phyloP scores from a whole-genome alignment of 2,329 filamentous ascomycete species.

The Acrocalymma vagum region DNA sequence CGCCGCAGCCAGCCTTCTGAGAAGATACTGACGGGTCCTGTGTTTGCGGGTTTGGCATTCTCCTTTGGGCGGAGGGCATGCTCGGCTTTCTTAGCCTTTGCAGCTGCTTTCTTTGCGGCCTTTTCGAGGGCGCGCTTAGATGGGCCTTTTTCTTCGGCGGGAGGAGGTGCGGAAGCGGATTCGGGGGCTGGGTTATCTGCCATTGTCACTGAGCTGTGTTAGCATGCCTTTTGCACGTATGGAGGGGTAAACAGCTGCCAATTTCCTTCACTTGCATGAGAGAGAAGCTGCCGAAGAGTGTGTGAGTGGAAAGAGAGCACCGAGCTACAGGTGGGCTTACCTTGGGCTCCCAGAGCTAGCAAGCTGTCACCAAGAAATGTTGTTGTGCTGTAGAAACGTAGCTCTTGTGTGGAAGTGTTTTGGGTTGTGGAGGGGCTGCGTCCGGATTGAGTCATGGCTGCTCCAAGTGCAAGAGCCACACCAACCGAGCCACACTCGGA shows the following conservation, averaged over 20 bases:
- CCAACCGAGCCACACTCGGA: too few species aligned
- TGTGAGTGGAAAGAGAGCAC: background rate
- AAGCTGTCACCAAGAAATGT: background rate
- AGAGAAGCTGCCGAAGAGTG: background rate
- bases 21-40: conserved; percentile 51
- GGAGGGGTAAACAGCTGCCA: background rate
- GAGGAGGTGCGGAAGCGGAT: conserved; percentile 25
- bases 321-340: background rate
- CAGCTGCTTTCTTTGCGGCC: conserved; percentile 59
- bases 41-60: conserved; percentile 39
- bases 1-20: conserved; percentile 59
- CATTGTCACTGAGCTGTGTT: conserved; percentile 3
- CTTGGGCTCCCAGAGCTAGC: background rate
- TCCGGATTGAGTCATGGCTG: conserved; percentile 19
- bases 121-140: conserved; percentile 61
- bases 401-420: conserved; percentile 9
- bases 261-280: background rate
- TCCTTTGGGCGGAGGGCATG: conserved; percentile 52
- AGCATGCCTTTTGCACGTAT: background rate
- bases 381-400: conserved; percentile 4
- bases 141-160: conserved; percentile 45
- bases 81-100: conserved; percentile 53
- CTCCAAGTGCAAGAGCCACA: too few species aligned
- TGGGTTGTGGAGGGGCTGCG: conserved; percentile 16
- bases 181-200: too few species aligned